Conservation (phyloP, 352 stramenopile species). For the Elongisporangium senticosum region DNA sequence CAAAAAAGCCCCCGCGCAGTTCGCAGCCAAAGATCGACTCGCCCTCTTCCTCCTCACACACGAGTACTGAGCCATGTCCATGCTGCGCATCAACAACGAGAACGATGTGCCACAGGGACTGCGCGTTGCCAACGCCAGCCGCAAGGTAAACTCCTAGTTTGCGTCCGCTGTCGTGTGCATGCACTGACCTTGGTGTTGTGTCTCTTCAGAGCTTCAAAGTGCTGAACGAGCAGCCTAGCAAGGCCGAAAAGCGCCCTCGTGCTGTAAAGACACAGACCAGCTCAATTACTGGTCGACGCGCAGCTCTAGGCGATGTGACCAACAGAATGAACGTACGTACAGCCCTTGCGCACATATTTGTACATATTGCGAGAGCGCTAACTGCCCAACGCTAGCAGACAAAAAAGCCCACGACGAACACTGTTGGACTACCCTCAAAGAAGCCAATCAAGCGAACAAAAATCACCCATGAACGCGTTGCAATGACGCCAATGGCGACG, state of each 20-base stretch:
- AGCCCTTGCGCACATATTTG: background rate
- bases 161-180: conserved; percentile 4
- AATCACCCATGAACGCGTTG: conserved; percentile 12
- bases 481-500: conserved; percentile 26
- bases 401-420: conserved; percentile 55
- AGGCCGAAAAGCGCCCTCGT: conserved; percentile 55
- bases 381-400: conserved; percentile 20
- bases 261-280: conserved; percentile 35
- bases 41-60: background rate
- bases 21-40: background rate
- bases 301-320: conserved; percentile 59
- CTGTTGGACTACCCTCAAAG: conserved; percentile 30
- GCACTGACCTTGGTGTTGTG: background rate
- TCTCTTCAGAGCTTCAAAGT: conserved; percentile 33
- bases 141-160: conserved; percentile 34
- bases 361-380: background rate
- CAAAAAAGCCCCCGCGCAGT: conserved; percentile 2
- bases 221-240: conserved; percentile 31
- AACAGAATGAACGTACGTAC: conserved; percentile 65
- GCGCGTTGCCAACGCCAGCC: conserved; percentile 24
- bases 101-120: conserved; percentile 42
- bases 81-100: conserved; percentile 56
- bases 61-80: conserved; percentile 18
- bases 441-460: conserved; percentile 42
- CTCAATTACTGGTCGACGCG: conserved; percentile 16